A percentile compares a stretch with the other conserved stretches of the same genome.
phyloP scores from a whole-genome alignment of 768 basidiomycete genomes.

The Cantharellus cinnabarinus region DNA sequence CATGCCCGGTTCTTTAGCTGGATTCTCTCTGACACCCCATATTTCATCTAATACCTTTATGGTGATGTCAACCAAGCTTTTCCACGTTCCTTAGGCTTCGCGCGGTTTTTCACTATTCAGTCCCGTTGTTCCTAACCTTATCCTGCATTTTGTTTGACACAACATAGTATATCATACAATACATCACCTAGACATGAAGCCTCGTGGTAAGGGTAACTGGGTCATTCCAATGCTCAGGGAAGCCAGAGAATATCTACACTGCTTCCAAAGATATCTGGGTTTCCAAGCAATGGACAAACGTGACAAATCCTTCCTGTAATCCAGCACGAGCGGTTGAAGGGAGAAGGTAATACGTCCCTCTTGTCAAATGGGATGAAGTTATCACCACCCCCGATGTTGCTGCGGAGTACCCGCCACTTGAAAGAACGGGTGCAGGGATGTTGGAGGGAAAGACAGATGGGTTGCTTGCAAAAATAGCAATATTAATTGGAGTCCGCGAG shows the following conservation, averaged over 20 bases:
- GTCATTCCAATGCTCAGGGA: neutral
- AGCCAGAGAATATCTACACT: neutral
- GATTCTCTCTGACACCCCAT: too few species aligned
- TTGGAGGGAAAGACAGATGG: neutral
- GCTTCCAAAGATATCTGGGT: neutral
- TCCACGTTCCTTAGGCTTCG: too few species aligned
- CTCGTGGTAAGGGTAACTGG: too few species aligned
- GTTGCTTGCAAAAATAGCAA: neutral
- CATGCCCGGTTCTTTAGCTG: too few species aligned
- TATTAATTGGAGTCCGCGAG: neutral
- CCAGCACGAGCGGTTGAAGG: slow-evolving; percentile 3
- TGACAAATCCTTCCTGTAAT: slow-evolving; percentile 1
- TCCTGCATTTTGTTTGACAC: too few species aligned
- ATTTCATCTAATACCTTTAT: too few species aligned
- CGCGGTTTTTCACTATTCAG: too few species aligned
- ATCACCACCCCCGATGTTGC: slow-evolving; percentile 2
- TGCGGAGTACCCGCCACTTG: slow-evolving; percentile 3
- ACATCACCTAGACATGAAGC: too few species aligned
- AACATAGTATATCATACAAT: too few species aligned
- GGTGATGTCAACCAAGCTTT: too few species aligned
- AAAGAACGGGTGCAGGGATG: neutral
- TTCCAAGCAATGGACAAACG: slow-evolving; percentile 4
- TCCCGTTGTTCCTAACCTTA: too few species aligned
- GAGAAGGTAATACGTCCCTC: slow-evolving; percentile 1
- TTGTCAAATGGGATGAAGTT: neutral